Percentiles rank a stretch among this genome's conserved stretches.
Conservation (phyloP, 2,329 filamentous ascomycete species). For the Stagonosporopsis vannaccii region DNA sequence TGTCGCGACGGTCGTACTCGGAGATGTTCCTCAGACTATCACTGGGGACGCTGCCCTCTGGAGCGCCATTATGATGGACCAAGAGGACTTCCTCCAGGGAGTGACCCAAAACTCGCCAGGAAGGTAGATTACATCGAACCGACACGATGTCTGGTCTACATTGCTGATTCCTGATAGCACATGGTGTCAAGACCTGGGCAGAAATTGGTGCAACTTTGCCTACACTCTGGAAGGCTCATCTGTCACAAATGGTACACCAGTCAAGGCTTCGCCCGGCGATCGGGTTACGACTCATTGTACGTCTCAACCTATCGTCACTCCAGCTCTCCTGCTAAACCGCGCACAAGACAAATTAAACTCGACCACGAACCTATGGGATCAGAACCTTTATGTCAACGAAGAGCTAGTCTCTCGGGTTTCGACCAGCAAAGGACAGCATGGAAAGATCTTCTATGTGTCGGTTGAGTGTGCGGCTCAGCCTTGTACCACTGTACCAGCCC, state of each 20-base stretch:
- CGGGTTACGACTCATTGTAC: constrained; percentile 31
- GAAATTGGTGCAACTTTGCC: constrained; percentile 34
- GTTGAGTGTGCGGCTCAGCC: constrained; percentile 29
- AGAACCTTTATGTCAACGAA: constrained; percentile 33
- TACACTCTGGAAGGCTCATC: constrained; percentile 23
- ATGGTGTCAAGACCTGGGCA: constrained; percentile 27
- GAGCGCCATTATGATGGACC: constrained; percentile 36
- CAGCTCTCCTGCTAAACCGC: neutral
- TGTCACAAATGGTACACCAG: constrained; percentile 20
- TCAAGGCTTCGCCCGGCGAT: constrained; percentile 25
- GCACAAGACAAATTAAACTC: constrained; percentile 29
- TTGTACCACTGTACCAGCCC: constrained; percentile 27
- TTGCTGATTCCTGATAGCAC: constrained; percentile 4
- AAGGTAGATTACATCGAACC: constrained; percentile 12
- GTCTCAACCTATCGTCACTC: neutral
- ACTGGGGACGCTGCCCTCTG: constrained; percentile 33
- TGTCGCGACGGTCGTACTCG: constrained; percentile 30
- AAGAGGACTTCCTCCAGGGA: constrained; percentile 33
- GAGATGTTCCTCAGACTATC: constrained; percentile 24
- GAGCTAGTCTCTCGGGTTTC: constrained; percentile 31
- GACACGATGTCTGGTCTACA: neutral
- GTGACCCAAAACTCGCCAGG: constrained; percentile 30
- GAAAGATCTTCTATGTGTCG: constrained; percentile 33
- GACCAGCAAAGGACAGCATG: constrained; percentile 32
- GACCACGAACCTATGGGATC: constrained; percentile 30